These are phyloP conservation scores for Lodderomyces parapsilosis DNA, from an alignment of 1,139 yeast species.

Conservation along the genomic window DNA sequence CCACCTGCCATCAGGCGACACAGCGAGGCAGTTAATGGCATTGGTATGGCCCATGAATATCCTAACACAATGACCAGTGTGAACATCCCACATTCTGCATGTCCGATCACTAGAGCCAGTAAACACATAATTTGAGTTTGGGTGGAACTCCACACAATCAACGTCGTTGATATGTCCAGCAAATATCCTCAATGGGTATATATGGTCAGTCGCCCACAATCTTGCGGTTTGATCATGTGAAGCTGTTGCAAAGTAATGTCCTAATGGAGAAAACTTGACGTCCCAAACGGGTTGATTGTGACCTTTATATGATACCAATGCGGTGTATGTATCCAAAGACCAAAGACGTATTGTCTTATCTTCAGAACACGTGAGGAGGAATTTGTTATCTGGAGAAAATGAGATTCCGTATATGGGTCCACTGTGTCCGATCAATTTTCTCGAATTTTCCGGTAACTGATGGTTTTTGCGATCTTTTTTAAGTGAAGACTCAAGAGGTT, in stretches of 20 bases:
- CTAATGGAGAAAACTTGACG: conserved; percentile 89
- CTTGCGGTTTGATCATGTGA: conserved; percentile 98
- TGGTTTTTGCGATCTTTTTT: conserved; percentile 55
- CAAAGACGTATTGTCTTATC: conserved; percentile 91
- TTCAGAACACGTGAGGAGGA: conserved; percentile 79
- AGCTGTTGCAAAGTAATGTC: conserved; percentile 96
- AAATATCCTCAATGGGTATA: conserved; percentile 90
- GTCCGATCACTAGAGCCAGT: conserved; percentile 97
- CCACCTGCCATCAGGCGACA: conserved; percentile 97
- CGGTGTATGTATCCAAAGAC: conserved; percentile 89
- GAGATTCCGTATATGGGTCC: conserved; percentile 92
- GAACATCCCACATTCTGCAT: conserved; percentile 97
- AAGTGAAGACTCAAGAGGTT: conserved; percentile 67
- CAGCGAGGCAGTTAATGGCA: conserved; percentile 80
- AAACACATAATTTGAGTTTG: conserved; percentile 89
- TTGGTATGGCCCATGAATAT: conserved; percentile 95
- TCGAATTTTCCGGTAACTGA: conserved; percentile 30
- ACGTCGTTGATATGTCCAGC: conserved; percentile 98
- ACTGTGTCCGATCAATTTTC: conserved; percentile 85
- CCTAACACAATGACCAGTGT: conserved; percentile 84
- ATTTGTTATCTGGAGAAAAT: conserved; percentile 87
- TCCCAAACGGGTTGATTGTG: conserved; percentile 99
- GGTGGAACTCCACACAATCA: conserved; percentile 93
- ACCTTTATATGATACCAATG: conserved; percentile 91
- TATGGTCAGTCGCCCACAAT: conserved; percentile 97